Base-by-base conservation (phyloP, 257 asterid genomes). In the Catharanthus roseus region DNA sequence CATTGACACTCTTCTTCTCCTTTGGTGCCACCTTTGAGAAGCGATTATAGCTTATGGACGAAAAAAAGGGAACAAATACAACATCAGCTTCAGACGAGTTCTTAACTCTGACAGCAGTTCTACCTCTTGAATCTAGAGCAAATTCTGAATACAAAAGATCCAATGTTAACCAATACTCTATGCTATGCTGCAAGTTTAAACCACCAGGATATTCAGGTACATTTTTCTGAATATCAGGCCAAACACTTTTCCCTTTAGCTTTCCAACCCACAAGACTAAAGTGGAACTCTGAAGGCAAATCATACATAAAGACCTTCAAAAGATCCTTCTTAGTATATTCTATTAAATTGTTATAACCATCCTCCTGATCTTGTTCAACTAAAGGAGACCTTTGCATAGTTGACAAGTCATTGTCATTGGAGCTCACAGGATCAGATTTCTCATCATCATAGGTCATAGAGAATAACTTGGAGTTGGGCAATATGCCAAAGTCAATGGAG, bases 41-140 rank as follows among this genome's bases (percentile, higher is more conserved):
- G 61, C 96, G 87, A 75, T 91, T 91, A 73, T 88, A 91, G 81
- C 97, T 73, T 24, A 93, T 53, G 57, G 97, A 93, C 0, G 99
- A 83, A 79, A 93, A 93, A 74, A 88, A 93, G 28, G 99, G 99
- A 68, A 93, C 97, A 72, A 93, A 88, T 39, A 91, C 47, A 31
- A 93, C 91, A 81, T 93, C 99, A 9, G 99, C 99, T 77, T 93
- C 95, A 65, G 93, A 88, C 13, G 97, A 82, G 74, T 91, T 85
- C 18, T 21, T 80, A 4, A 93, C 96, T 65, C 97, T 72, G 6
- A 80, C 54, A 0, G 97, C 96, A 72, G 79, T 83, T 41, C 90
- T 87, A 28, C 82, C 85, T 7, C 69, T 63, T 62, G 75, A 67
- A 74, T 83, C 70, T 2, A 47, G 72, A 19, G 84, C 65, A 56